Conservation (phyloP, 495 filamentous ascomycete genomes). For the Xylaria acuta region DNA sequence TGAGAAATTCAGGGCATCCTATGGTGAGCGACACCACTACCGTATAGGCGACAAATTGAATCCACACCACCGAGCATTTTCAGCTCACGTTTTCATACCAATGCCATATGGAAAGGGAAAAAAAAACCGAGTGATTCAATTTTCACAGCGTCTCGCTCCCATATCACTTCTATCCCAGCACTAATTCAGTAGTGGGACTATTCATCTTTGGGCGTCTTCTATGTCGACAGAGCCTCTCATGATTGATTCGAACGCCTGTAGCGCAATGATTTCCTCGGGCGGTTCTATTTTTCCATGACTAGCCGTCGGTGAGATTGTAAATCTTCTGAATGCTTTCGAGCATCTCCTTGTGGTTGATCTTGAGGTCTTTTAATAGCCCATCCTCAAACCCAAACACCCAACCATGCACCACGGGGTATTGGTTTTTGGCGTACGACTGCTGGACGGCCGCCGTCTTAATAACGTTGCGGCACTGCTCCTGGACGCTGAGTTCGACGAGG, state of each 20-base stretch:
- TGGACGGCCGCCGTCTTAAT: constrained; percentile 65
- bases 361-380: constrained; percentile 60
- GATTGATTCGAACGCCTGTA: not conserved
- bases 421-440: constrained; percentile 56
- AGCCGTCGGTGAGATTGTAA: constrained; percentile 53
- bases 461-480: constrained; percentile 64
- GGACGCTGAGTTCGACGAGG: constrained; percentile 65
- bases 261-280: not conserved
- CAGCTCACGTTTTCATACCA: not conserved
- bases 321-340: constrained; percentile 61
- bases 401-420: constrained; percentile 61
- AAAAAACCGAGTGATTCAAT: not conserved
- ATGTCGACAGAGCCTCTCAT: no score
- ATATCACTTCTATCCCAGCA: not conserved
- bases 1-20: not conserved
- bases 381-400: constrained; percentile 64
- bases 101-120: not conserved
- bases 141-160: not conserved
- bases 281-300: constrained; percentile 5
- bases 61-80: not conserved
- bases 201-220: no score
- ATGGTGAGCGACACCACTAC: not conserved
- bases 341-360: constrained; percentile 53
- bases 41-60: not conserved
- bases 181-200: not conserved